Conservation (phyloP, 345 rosid genomes). For the Firmiana major region DNA sequence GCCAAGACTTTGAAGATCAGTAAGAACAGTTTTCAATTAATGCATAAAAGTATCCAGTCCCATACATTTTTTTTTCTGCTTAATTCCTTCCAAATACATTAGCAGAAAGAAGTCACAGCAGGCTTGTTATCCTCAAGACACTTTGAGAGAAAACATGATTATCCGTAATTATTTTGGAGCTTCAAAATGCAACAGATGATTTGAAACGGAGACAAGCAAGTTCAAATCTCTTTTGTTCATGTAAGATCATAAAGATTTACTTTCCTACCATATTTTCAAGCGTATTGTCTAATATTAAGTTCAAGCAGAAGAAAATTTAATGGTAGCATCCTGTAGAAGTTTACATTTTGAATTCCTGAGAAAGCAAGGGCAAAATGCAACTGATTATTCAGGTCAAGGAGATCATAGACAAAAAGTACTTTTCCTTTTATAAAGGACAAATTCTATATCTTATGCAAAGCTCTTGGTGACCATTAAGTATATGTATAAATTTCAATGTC, state of each 20-base stretch:
- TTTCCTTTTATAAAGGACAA: too few species aligned
- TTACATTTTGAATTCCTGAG: not conserved
- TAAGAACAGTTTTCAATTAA: not conserved
- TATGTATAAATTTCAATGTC: too few species aligned
- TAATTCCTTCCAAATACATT: not conserved
- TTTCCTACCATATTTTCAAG: not conserved
- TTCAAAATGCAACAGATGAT: not conserved
- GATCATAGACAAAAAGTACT: not conserved
- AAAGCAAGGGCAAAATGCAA: not conserved
- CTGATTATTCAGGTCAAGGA: not conserved
- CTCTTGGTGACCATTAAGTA: too few species aligned
- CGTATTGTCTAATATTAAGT: not conserved
- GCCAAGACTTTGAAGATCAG: too few species aligned
- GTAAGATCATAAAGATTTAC: not conserved
- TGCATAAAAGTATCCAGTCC: not conserved
- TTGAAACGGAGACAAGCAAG: not conserved
- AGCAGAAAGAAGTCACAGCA: not conserved
- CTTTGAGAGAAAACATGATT: not conserved
- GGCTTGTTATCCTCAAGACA: not conserved
- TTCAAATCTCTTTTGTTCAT: not conserved
- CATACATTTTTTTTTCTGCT: not conserved
- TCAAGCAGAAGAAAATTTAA: too few species aligned
- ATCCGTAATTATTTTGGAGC: not conserved
- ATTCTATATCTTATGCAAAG: not conserved
- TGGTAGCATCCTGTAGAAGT: not conserved